Conservation (phyloP, 371 early-diverging fungal species). For the Rhizomucor miehei region DNA sequence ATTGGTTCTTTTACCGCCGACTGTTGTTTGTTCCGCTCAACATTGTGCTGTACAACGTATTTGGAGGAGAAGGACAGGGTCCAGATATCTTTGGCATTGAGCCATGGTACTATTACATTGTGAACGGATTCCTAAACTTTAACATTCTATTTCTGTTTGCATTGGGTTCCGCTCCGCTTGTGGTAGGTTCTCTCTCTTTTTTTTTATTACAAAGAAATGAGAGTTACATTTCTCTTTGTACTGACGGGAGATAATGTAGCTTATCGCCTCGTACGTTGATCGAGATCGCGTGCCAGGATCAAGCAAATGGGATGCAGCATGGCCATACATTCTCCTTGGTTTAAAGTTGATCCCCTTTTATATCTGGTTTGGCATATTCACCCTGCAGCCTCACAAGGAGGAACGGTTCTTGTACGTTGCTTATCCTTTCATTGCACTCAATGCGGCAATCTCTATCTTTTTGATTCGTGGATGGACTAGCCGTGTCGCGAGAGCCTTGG, state of each 20-base stretch:
- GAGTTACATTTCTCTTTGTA: background rate
- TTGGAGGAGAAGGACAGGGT: slow-evolving; percentile 67
- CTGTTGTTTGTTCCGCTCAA: slow-evolving; percentile 77
- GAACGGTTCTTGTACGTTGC: slow-evolving; percentile 93
- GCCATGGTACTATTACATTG: slow-evolving; percentile 89
- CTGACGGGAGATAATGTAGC: slow-evolving; percentile 4
- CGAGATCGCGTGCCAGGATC: slow-evolving; percentile 42
- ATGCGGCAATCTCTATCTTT: slow-evolving; percentile 69
- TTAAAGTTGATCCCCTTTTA: slow-evolving; percentile 69
- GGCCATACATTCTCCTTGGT: slow-evolving; percentile 46
- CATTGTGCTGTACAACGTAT: slow-evolving; percentile 89
- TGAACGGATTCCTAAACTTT: slow-evolving; percentile 89
- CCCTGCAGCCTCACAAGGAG: slow-evolving; percentile 92
- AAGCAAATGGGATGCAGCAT: slow-evolving; percentile 22
- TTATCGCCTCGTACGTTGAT: slow-evolving; percentile 40
- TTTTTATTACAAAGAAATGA: too few relatives aligned
- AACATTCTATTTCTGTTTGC: slow-evolving; percentile 77
- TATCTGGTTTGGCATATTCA: slow-evolving; percentile 77
- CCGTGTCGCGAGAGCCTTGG: slow-evolving; percentile 30
- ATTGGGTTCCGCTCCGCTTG: slow-evolving; percentile 55
- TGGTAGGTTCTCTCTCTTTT: slow-evolving; percentile 51
- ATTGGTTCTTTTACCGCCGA: slow-evolving; percentile 74
- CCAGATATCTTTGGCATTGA: slow-evolving; percentile 91
- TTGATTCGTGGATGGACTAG: slow-evolving; percentile 47
- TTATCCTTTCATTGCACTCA: slow-evolving; percentile 84